Percentiles rank a stretch among this genome's conserved stretches.
Conservation (phyloP, 768 basidiomycete species). For the Trametes maxima region DNA sequence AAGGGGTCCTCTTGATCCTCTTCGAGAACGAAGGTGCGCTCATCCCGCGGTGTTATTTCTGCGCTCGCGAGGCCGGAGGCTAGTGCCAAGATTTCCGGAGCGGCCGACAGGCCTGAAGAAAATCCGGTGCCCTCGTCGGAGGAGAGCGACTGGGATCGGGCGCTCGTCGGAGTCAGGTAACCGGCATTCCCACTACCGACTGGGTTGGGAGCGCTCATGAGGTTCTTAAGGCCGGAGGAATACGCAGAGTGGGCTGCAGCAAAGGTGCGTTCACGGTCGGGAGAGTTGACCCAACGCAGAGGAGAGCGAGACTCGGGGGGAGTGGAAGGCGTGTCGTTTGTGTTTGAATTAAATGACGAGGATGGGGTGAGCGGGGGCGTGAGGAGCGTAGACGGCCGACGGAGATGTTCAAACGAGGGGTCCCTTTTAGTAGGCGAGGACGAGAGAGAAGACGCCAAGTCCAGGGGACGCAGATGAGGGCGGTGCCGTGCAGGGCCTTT, state of each 20-base stretch:
- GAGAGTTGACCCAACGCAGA: conserved; percentile 18
- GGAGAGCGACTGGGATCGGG: conserved; percentile 22
- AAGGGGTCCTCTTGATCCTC: not conserved
- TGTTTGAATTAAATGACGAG: conserved; percentile 48
- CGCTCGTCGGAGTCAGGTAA: conserved; percentile 26
- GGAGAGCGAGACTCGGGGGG: conserved; percentile 24
- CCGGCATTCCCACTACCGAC: conserved; percentile 12
- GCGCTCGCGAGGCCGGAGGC: conserved; percentile 12
- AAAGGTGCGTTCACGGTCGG: conserved; percentile 11
- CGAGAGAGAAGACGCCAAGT: conserved; percentile 32
- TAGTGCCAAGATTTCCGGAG: conserved; percentile 3
- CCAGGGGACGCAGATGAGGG: conserved; percentile 37
- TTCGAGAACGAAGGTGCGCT: conserved; percentile 9
- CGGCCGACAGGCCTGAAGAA: not conserved
- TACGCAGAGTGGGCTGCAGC: conserved; percentile 4
- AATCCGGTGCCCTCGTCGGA: conserved; percentile 19
- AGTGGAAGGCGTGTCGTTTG: conserved; percentile 33
- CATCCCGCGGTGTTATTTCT: conserved; percentile 24
- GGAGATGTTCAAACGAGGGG: conserved; percentile 17
- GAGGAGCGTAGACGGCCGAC: conserved; percentile 43
- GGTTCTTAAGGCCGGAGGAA: conserved; percentile 15
- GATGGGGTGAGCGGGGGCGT: conserved; percentile 76
- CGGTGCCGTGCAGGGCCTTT: conserved; percentile 31
- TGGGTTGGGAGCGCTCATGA: conserved; percentile 7
- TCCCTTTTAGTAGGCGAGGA: conserved; percentile 27